These are phyloP conservation scores for Marsdenia floribunda DNA, from an alignment of 257 asterid species.

Conservation along the genomic window DNA sequence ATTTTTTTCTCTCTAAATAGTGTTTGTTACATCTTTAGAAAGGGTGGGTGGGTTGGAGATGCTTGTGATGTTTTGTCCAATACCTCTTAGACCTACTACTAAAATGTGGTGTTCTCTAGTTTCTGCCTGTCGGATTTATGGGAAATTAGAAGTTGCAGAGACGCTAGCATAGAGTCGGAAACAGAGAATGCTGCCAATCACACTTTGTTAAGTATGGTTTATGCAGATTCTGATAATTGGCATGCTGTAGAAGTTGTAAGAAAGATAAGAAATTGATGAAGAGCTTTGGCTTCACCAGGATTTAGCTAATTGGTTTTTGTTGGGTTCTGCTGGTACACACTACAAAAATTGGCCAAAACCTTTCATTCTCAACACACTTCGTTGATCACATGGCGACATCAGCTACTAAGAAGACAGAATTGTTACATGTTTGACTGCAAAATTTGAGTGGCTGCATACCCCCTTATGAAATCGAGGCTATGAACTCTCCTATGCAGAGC, in stretches of 20 bases:
- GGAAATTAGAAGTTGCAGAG: conserved; percentile 58
- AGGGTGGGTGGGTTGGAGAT: conserved; percentile 56
- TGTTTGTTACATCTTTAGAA: conserved; percentile 35
- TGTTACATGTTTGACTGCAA: too few relatives aligned
- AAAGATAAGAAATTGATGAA: conserved; percentile 37
- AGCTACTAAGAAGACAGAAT: too few relatives aligned
- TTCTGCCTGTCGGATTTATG: conserved; percentile 53
- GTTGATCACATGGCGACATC: too few relatives aligned
- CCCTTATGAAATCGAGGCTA: too few relatives aligned
- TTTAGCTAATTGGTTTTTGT: conserved; percentile 15
- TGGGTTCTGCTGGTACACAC: background rate
- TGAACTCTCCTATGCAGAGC: too few relatives aligned
- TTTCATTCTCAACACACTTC: too few relatives aligned
- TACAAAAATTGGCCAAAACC: too few relatives aligned
- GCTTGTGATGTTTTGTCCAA: conserved; percentile 43
- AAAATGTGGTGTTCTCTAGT: conserved; percentile 49
- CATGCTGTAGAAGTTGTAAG: conserved; percentile 46
- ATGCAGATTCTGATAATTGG: conserved; percentile 68
- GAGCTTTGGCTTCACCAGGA: conserved; percentile 42
- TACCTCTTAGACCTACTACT: conserved; percentile 36
- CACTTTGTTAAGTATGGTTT: conserved; percentile 48
- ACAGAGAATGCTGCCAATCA: conserved; percentile 61
- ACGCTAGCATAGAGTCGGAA: conserved; percentile 36
- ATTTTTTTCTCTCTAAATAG: too few relatives aligned
- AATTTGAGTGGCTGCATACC: too few relatives aligned